phyloP scores from a whole-genome alignment of 2,329 filamentous ascomycete species.

The Graphium sp. region DNA sequence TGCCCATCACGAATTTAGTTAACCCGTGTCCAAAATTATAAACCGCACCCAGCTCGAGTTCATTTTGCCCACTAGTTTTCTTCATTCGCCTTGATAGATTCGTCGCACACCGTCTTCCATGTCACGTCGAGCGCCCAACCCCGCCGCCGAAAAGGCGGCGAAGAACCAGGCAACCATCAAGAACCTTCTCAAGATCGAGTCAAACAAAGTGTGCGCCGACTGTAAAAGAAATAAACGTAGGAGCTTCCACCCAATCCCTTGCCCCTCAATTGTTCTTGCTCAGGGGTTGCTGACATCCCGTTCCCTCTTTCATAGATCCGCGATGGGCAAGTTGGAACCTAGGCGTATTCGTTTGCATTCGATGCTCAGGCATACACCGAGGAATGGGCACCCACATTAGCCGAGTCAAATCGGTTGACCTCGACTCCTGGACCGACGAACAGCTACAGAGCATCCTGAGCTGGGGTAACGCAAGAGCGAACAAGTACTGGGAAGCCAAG shows the following conservation, averaged over 20 bases:
- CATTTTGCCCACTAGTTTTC: too few relatives aligned
- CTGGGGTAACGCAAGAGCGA: constrained; percentile 93
- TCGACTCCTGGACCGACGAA: constrained; percentile 97
- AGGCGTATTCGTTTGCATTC: constrained; percentile 93
- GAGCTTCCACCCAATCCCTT: constrained; percentile 13
- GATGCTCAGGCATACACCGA: constrained; percentile 95
- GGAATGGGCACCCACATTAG: constrained; percentile 99
- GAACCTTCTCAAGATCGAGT: constrained; percentile 80
- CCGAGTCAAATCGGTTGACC: constrained; percentile 91
- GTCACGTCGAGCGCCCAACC: constrained; percentile 64
- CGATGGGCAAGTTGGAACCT: constrained; percentile 99
- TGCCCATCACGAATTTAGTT: too few relatives aligned
- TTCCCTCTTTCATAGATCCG: constrained; percentile 44
- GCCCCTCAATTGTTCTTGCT: not conserved
- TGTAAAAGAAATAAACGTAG: constrained; percentile 97
- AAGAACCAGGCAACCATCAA: constrained; percentile 92
- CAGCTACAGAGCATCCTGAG: constrained; percentile 84
- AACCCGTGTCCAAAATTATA: too few relatives aligned
- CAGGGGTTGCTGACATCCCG: constrained; percentile 2
- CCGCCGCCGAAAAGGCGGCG: constrained; percentile 72
- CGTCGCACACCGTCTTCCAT: too few relatives aligned
- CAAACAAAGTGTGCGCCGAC: constrained; percentile 93
- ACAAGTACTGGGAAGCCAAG: constrained; percentile 98
- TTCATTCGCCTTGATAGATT: too few relatives aligned
- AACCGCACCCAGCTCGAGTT: too few relatives aligned